Conservation (phyloP, 108 stramenopile species). For the Craspedostauros australis region DNA sequence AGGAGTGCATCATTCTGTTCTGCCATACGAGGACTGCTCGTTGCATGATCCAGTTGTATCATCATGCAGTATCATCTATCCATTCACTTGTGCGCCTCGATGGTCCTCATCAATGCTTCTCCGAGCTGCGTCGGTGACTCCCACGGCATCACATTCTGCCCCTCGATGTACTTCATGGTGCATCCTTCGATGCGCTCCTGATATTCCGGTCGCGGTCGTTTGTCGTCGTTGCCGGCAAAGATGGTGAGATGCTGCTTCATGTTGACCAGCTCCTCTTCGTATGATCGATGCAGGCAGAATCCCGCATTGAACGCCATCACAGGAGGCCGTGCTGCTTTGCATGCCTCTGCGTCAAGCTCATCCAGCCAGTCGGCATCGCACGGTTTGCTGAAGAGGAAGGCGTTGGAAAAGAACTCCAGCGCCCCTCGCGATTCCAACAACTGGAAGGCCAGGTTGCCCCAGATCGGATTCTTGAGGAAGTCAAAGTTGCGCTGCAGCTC, state of each 20-base stretch:
- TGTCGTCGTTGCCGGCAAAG: constrained; percentile 45
- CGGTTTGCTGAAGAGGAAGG: constrained; percentile 40
- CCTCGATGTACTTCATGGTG: constrained; percentile 22
- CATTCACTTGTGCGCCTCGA: no score
- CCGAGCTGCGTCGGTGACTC: constrained; percentile 24
- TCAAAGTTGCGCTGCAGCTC: constrained; percentile 52
- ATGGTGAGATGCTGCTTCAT: constrained; percentile 40
- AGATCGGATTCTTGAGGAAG: constrained; percentile 37
- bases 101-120: constrained; percentile 14
- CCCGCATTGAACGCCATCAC: constrained; percentile 67
- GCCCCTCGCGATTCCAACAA: constrained; percentile 42
- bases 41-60: no score
- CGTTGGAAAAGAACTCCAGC: constrained; percentile 60
- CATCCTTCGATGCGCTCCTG: constrained; percentile 28
- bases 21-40: no score
- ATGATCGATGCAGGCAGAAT: constrained; percentile 41
- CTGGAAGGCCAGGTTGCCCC: constrained; percentile 42
- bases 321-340: constrained; percentile 34
- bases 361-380: constrained; percentile 58
- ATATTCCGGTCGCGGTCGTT: constrained; percentile 31
- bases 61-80: no score
- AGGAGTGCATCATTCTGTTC: no score
- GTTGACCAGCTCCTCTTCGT: constrained; percentile 38
- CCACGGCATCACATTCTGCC: constrained; percentile 62
- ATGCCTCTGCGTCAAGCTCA: constrained; percentile 17